phyloP scores from a whole-genome alignment of 2,329 filamentous ascomycete species.

The Diplodia corticola region DNA sequence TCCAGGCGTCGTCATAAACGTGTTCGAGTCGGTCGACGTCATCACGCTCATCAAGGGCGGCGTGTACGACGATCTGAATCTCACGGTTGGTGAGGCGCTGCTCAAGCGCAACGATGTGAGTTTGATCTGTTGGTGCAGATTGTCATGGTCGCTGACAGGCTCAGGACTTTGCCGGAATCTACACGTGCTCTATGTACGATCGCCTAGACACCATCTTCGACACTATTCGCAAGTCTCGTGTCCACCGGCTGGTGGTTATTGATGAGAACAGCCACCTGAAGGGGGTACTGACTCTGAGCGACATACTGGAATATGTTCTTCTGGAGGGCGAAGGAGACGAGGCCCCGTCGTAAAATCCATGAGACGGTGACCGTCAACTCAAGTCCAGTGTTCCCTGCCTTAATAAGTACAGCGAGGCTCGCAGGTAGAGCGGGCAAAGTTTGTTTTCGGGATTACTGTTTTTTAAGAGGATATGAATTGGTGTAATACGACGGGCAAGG shows the following conservation, averaged over 20 bases:
- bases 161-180: constrained; percentile 90
- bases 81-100: constrained; percentile 84
- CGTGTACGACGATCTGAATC: constrained; percentile 83
- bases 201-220: constrained; percentile 94
- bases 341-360: neutral
- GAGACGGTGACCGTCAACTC: neutral
- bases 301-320: constrained; percentile 94
- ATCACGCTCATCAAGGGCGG: constrained; percentile 94
- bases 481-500: constrained; percentile 6
- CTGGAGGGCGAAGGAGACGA: constrained; percentile 70
- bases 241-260: constrained; percentile 89
- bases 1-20: constrained; percentile 75
- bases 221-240: constrained; percentile 90
- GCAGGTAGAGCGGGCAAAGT: neutral
- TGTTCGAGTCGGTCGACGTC: constrained; percentile 97
- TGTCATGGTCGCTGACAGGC: constrained; percentile 28
- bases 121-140: neutral
- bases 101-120: constrained; percentile 75
- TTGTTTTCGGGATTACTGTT: neutral
- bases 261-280: constrained; percentile 84
- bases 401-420: neutral
- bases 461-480: constrained; percentile 2
- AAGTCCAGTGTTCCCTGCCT: neutral
- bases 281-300: constrained; percentile 89
- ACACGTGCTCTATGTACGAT: constrained; percentile 90